Conservation (phyloP, 345 rosid species). For the Cochlearia excelsa region DNA sequence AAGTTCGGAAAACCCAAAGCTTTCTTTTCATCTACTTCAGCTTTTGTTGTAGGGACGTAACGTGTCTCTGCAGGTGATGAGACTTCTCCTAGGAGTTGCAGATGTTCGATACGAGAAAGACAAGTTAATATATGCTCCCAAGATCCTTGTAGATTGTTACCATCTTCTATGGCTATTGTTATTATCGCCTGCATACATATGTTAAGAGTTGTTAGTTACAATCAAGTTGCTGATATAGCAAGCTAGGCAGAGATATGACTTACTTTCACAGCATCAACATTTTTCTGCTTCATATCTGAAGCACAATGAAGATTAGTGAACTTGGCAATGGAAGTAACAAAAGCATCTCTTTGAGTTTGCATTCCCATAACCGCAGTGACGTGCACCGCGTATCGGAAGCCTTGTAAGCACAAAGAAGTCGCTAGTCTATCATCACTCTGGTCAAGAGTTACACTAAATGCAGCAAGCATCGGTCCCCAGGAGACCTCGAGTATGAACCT, state of each 20-base stretch:
- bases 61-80: conserved; percentile 65
- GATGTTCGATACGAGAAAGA: conserved; percentile 94
- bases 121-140: conserved; percentile 97
- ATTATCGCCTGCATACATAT: conserved; percentile 68
- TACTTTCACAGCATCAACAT: conserved; percentile 96
- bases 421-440: conserved; percentile 94
- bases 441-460: conserved; percentile 90
- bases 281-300: conserved; percentile 96
- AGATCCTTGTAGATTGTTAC: conserved; percentile 88
- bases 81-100: conserved; percentile 91
- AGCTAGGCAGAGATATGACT: conserved; percentile 8
- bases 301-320: conserved; percentile 97
- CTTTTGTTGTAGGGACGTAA: conserved; percentile 48
- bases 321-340: conserved; percentile 93
- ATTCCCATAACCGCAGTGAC: conserved; percentile 90
- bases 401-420: conserved; percentile 83
- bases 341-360: conserved; percentile 99
- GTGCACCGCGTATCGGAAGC: conserved; percentile 82
- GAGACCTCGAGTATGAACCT: conserved; percentile 95
- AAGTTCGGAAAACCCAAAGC: conserved; percentile 55
- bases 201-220: background rate
- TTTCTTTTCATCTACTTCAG: conserved; percentile 72
- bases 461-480: conserved; percentile 99
- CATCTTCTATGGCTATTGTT: conserved; percentile 91
- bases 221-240: conserved; percentile 1